Evolutionary conservation across 768 basidiomycete species (phyloP).

Genomic region (Agrocybe praecox): DNA sequence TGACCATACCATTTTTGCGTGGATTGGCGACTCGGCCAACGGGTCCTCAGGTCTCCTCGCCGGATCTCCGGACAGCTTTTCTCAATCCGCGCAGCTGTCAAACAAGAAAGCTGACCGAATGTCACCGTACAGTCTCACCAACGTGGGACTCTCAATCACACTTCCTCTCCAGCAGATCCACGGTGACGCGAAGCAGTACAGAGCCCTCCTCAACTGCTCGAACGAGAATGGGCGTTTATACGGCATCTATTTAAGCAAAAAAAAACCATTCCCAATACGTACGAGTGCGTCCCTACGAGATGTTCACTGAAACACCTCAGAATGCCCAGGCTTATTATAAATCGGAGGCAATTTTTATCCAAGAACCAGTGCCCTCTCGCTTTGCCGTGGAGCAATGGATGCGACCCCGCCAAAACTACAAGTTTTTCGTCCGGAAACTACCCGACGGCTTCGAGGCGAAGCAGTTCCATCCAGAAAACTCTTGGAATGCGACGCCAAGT

Average conservation of each 20-base stretch:
- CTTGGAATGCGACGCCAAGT: not conserved
- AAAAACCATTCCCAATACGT: conserved; percentile 6
- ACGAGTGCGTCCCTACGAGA: conserved; percentile 1
- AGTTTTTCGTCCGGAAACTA: conserved; percentile 4
- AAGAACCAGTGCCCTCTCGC: conserved; percentile 6
- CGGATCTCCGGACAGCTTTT: conserved; percentile 2
- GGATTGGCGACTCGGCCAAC: not conserved
- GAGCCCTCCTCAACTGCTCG: conserved; percentile 5
- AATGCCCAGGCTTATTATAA: not conserved
- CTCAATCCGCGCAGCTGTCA: not conserved
- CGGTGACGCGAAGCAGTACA: not conserved
- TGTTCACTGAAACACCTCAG: not conserved
- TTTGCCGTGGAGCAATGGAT: conserved; percentile 8
- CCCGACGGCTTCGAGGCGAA: conserved; percentile 3
- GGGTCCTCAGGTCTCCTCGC: conserved; percentile 4
- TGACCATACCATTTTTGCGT: conserved; percentile 8
- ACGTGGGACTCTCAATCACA: conserved; percentile 7
- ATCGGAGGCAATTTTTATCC: conserved; percentile 2
- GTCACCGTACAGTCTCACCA: conserved; percentile 4
- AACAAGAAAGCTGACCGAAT: conserved; percentile 1
- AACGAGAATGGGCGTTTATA: not conserved
- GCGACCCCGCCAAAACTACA: conserved; percentile 4
- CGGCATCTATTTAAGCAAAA: conserved; percentile 8
- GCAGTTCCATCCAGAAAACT: not conserved
- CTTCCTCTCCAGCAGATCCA: conserved; percentile 3